Evolutionary conservation across 2,329 filamentous ascomycete species (phyloP), one percentile per base, ranked within the genome.

Genomic region (Aspergillus chevalieri): DNA sequence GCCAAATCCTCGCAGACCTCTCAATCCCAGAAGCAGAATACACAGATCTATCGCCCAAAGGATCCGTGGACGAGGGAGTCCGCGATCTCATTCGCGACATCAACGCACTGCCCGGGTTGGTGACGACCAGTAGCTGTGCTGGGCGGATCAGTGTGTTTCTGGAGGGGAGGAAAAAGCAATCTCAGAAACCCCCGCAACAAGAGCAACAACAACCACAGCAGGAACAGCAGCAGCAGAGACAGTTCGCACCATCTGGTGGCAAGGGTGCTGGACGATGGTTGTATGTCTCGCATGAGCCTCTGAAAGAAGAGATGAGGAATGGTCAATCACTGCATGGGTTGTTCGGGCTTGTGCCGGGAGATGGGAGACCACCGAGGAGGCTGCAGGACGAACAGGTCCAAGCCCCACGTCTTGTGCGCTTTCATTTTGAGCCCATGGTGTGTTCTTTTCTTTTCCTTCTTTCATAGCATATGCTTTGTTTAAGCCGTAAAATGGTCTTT

Each of bases 351-450:
- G 58, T 67, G 12, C 67, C 58, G 44, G 64, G 60, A 14, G 47
- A 59, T 52, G 65, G 63, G 12, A 58, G 59, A 48, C 51, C 65
- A 54, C 48, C 61, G 57, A 46, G 65, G 65, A 43, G 53, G 47
- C 38, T 41, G 38, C 38, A 41, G 38, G 38, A 17, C 15, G 15
- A 41, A 21, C 50, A 54, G 44, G 62, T 69, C 80, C 67, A 78
- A 42, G 57, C 59, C 15, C 59, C 64, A 53, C 69, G 76, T 49
- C 74, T 77, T 53, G 76, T 95, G 46, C 89, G 92, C 68, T 87
- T 95, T 72, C 93, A 95, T 69, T 96, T 94, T 64, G 91, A 96
- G 67, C 89, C 91, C 4, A 90, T 96, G 89, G 91, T 95, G 78
- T 65, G 83, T 66, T 30, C 8, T 38, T 50, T 48, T 57, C 48